phyloP scores from a whole-genome alignment of 495 filamentous ascomycete species.

The Xylaria curta region DNA sequence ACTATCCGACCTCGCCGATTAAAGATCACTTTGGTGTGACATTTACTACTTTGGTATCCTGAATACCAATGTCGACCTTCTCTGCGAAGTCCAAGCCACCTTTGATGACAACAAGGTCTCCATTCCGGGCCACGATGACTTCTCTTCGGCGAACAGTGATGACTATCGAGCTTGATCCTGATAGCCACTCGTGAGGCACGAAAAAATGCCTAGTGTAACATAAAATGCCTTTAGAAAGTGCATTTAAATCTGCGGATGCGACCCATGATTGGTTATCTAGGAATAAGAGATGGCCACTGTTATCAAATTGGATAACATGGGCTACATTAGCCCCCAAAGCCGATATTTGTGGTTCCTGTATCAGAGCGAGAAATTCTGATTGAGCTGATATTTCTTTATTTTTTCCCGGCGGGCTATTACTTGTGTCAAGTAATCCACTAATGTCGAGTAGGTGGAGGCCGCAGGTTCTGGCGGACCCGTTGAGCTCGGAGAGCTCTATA shows the following conservation, averaged over 20 bases:
- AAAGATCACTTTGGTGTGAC: background rate
- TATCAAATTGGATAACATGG: background rate
- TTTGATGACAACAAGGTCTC: background rate
- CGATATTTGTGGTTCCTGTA: background rate
- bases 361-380: background rate
- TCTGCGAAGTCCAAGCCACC: background rate
- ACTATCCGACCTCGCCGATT: background rate
- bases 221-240: background rate
- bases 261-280: conserved; percentile 34
- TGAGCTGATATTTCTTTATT: background rate
- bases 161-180: background rate
- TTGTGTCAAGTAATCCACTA: background rate
- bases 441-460: background rate
- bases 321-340: background rate
- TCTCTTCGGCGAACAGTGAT: background rate
- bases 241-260: conserved; percentile 29
- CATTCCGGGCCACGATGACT: background rate
- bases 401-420: conserved; percentile 19
- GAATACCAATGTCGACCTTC: background rate
- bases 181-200: background rate
- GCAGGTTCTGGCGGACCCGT: conserved; percentile 29
- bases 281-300: background rate
- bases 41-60: background rate
- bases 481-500: conserved; percentile 36
- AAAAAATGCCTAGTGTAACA: background rate